These are phyloP conservation scores for Phytophthora capsici DNA, from an alignment of 352 stramenopile species.

Conservation along the genomic window DNA sequence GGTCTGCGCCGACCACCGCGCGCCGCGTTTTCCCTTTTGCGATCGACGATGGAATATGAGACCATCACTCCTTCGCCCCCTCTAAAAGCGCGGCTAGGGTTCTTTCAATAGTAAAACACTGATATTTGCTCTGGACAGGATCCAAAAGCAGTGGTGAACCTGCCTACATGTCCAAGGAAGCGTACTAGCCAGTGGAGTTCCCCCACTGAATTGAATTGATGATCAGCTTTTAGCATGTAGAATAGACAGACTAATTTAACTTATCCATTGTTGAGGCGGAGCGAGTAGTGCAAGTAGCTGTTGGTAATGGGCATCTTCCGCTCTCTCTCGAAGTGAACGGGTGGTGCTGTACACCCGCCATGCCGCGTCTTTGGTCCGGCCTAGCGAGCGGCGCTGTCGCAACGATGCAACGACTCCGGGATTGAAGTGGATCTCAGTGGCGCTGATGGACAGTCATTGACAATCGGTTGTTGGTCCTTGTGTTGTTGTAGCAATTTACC, in stretches of 20 bases:
- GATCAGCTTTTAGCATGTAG: not conserved
- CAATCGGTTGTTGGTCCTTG: not conserved
- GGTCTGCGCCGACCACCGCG: conserved; percentile 30
- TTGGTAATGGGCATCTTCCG: conserved; percentile 32
- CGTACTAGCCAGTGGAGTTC: conserved; percentile 12
- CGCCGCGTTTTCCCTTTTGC: conserved; percentile 40
- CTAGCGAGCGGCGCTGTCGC: conserved; percentile 16
- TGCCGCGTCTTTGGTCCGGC: conserved; percentile 34
- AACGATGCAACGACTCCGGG: conserved; percentile 24
- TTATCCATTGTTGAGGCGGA: conserved; percentile 8
- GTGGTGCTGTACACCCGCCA: conserved; percentile 25
- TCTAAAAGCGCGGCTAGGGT: conserved; percentile 18
- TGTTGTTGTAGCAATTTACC: no score
- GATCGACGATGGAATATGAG: conserved; percentile 40
- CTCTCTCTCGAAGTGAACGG: conserved; percentile 29
- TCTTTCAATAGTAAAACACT: conserved; percentile 27
- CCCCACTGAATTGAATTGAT: conserved; percentile 7
- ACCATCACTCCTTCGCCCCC: conserved; percentile 35
- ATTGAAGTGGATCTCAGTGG: conserved; percentile 15
- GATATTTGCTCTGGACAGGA: conserved; percentile 11
- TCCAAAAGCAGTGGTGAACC: conserved; percentile 11
- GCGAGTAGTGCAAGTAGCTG: not conserved
- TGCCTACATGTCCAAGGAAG: conserved; percentile 3
- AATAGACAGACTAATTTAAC: no score
- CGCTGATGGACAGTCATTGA: not conserved